Percentiles rank a stretch among this genome's conserved stretches.
These are phyloP conservation scores for Malus asiatica DNA, from an alignment of 306 rosid genomes.

Conservation along the genomic window DNA sequence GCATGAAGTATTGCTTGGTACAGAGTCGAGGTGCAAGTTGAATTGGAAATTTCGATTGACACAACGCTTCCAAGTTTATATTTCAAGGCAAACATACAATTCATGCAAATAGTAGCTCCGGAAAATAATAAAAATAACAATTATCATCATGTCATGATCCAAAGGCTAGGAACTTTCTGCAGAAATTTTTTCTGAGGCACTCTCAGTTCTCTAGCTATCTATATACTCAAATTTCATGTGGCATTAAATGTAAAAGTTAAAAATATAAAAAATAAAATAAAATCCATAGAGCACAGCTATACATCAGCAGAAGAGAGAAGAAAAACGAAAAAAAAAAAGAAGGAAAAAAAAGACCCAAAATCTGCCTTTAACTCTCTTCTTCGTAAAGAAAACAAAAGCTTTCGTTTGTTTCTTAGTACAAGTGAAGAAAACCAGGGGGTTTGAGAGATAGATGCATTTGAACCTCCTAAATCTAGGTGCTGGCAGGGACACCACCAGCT, in stretches of 20 bases:
- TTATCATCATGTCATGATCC: neutral
- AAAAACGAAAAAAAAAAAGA: neutral
- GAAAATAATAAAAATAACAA: neutral
- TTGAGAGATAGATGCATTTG: constrained; percentile 5
- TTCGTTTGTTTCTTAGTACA: constrained; percentile 12
- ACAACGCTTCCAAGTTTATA: neutral
- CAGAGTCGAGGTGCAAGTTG: neutral
- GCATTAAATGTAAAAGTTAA: neutral
- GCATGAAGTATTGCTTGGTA: too few species aligned
- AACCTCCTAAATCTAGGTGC: constrained; percentile 33
- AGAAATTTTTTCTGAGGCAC: neutral
- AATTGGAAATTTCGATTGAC: neutral
- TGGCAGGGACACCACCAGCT: constrained; percentile 36
- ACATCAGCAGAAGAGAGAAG: constrained; percentile 7
- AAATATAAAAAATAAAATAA: neutral
- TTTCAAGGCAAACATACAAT: neutral
- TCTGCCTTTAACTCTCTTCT: constrained; percentile 20
- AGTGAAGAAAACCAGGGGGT: constrained; percentile 15
- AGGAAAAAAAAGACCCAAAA: neutral
- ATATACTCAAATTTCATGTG: neutral
- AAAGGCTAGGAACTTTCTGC: neutral
- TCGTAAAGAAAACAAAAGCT: constrained; percentile 11
- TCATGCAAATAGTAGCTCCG: neutral
- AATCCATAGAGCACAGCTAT: constrained; percentile 14
- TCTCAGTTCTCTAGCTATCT: neutral